Conservation (phyloP, 202 grass and related monocot species). For the Setaria italica region DNA sequence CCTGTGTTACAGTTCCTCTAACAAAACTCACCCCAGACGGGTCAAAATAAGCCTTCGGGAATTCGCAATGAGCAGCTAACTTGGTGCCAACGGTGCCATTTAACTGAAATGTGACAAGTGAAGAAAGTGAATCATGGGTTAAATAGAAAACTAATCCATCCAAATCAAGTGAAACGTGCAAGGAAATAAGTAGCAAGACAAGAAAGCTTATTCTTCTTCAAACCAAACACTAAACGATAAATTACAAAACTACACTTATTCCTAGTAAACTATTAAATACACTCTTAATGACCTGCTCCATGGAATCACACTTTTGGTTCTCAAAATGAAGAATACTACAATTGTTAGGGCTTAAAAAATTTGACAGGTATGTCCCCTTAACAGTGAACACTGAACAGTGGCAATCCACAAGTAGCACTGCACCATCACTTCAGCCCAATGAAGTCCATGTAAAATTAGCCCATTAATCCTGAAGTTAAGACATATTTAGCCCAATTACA, state of each 20-base stretch:
- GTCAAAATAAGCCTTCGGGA: constrained; percentile 51
- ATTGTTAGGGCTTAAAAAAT: too few species aligned
- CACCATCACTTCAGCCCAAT: too few species aligned
- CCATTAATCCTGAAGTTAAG: background rate
- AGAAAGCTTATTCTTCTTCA: background rate
- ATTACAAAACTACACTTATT: too few species aligned
- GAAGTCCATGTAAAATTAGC: too few species aligned
- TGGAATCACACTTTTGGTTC: too few species aligned
- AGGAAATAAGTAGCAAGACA: constrained; percentile 7
- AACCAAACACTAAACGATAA: background rate
- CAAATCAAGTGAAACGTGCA: background rate
- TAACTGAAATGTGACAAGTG: constrained; percentile 37
- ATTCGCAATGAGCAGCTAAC: constrained; percentile 33
- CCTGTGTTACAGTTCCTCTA: constrained; percentile 50
- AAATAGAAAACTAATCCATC: background rate
- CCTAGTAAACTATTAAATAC: too few species aligned
- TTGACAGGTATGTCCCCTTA: too few species aligned
- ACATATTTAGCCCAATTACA: background rate
- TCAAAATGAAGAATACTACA: too few species aligned
- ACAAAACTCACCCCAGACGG: constrained; percentile 50
- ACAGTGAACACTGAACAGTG: too few species aligned
- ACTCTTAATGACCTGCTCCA: too few species aligned
- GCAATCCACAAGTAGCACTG: too few species aligned
- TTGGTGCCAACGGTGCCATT: constrained; percentile 36
- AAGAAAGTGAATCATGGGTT: constrained; percentile 8